These are phyloP conservation scores for Bromus sterilis DNA, from an alignment of 176 grass and related monocot genomes.

Conservation along the genomic window DNA sequence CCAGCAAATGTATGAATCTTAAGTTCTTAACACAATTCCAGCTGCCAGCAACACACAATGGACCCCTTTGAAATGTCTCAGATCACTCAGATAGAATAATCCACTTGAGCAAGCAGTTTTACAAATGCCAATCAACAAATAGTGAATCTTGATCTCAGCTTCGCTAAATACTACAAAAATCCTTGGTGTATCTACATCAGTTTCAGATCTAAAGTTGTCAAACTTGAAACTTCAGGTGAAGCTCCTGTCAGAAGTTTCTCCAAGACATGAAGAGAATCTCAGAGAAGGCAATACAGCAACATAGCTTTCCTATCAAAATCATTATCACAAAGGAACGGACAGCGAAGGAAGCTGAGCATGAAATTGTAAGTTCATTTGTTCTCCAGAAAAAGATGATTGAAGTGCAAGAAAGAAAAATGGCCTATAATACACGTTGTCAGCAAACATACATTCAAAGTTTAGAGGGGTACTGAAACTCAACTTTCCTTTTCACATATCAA, in stretches of 20 bases:
- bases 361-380: background rate
- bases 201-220: constrained; percentile 11
- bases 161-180: background rate
- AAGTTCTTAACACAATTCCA: background rate
- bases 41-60: background rate
- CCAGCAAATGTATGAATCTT: background rate
- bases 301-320: background rate
- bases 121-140: background rate
- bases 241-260: background rate
- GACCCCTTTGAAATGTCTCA: background rate
- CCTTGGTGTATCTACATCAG: background rate
- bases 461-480: background rate
- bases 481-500: background rate
- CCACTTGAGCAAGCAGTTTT: background rate
- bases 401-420: background rate
- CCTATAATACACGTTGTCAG: background rate
- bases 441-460: background rate
- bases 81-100: background rate
- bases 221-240: constrained; percentile 6
- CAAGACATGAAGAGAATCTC: background rate
- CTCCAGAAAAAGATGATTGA: background rate
- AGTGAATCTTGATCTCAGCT: background rate
- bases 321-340: background rate
- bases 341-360: background rate
- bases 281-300: background rate